phyloP scores from a whole-genome alignment of 331 rosid species.

The Prunus yedoensis region DNA sequence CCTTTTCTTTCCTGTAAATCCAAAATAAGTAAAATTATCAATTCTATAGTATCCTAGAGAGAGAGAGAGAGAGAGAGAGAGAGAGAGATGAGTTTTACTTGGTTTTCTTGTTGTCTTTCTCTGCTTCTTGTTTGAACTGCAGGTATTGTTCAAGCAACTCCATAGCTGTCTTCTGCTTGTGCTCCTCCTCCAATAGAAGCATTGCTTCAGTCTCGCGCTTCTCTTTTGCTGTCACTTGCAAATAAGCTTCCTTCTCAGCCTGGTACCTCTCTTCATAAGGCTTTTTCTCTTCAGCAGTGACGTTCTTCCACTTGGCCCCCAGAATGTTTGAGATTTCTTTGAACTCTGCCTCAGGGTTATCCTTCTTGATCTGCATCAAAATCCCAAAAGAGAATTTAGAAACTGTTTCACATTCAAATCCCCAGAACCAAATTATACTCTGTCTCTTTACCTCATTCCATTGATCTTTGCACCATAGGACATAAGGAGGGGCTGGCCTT shows the following conservation, averaged over 20 bases:
- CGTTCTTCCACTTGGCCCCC: constrained; percentile 86
- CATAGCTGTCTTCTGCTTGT: constrained; percentile 86
- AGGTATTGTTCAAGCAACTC: constrained; percentile 87
- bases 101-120: constrained; percentile 58
- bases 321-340: constrained; percentile 67
- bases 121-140: constrained; percentile 70
- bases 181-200: constrained; percentile 79
- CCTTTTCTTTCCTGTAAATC: constrained; percentile 70
- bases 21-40: neutral
- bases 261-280: constrained; percentile 84
- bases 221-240: constrained; percentile 60
- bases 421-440: neutral
- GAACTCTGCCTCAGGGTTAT: constrained; percentile 81
- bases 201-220: constrained; percentile 86
- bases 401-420: neutral
- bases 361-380: constrained; percentile 62
- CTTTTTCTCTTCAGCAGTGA: constrained; percentile 68
- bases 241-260: constrained; percentile 68
- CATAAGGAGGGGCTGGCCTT: constrained; percentile 80
- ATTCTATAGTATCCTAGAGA: neutral
- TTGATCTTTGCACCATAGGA: constrained; percentile 83
- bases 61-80: neutral
- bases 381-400: neutral
- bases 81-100: constrained; percentile 30
- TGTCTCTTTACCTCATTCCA: constrained; percentile 66